These are phyloP conservation scores for Cutaneotrichosporon mucoides DNA, from an alignment of 1,284 basidiomycete genomes.

Conservation along the genomic window DNA sequence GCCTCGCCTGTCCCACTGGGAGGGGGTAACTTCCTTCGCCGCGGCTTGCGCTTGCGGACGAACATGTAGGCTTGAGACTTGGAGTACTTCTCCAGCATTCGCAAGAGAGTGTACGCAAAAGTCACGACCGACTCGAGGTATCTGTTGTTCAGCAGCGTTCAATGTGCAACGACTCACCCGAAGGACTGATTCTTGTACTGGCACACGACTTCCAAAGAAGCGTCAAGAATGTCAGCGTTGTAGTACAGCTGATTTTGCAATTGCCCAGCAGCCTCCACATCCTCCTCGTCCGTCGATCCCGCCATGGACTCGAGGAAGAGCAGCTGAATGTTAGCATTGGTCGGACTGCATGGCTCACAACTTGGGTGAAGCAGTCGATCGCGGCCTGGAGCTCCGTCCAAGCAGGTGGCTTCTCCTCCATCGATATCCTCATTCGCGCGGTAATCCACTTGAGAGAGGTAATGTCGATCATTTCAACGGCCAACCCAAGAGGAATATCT, in stretches of 20 bases:
- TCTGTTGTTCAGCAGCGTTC: slow-evolving; percentile 33
- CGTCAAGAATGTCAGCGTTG: slow-evolving; percentile 87
- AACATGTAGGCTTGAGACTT: slow-evolving; percentile 69
- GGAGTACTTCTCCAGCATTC: slow-evolving; percentile 81
- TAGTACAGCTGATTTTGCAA: slow-evolving; percentile 87
- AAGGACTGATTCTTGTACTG: slow-evolving; percentile 63
- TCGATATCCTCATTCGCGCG: slow-evolving; percentile 75
- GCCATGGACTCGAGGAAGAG: slow-evolving; percentile 70
- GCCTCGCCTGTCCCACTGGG: slow-evolving; percentile 35
- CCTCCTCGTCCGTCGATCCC: slow-evolving; percentile 53
- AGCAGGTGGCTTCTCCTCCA: slow-evolving; percentile 85
- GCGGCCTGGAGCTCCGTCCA: slow-evolving; percentile 93
- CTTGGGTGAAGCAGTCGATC: slow-evolving; percentile 83
- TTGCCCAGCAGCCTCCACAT: slow-evolving; percentile 69
- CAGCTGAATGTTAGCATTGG: slow-evolving; percentile 54
- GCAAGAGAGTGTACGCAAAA: slow-evolving; percentile 72
- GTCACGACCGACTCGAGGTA: slow-evolving; percentile 81
- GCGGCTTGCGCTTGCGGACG: slow-evolving; percentile 64
- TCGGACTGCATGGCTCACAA: too few species aligned
- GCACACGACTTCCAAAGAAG: slow-evolving; percentile 69
- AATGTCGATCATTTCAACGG: slow-evolving; percentile 79
- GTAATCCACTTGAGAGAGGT: slow-evolving; percentile 83
- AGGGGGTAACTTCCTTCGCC: slow-evolving; percentile 55
- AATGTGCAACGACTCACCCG: slow-evolving; percentile 41
- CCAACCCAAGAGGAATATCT: slow-evolving; percentile 62